These are phyloP conservation scores for Dothideomycetes sp. DNA, from an alignment of 2,329 filamentous ascomycete genomes.

Conservation along the genomic window DNA sequence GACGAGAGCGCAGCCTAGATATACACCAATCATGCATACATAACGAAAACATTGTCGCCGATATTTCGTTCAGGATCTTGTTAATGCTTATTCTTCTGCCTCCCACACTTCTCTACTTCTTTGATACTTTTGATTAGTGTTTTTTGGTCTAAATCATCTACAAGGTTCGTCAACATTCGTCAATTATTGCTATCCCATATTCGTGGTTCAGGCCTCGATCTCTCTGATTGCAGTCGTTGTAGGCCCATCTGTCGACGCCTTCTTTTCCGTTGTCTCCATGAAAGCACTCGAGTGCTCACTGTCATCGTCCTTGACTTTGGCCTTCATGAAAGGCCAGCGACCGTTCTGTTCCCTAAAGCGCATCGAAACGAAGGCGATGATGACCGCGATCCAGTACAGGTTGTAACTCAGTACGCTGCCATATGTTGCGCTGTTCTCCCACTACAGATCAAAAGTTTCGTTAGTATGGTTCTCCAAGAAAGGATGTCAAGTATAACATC, in stretches of 20 bases:
- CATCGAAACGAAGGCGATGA: conserved; percentile 54
- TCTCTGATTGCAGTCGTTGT: conserved; percentile 17
- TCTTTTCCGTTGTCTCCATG: conserved; percentile 15
- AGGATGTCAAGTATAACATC: too few species aligned
- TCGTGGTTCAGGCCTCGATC: conserved; percentile 9
- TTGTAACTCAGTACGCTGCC: conserved; percentile 83
- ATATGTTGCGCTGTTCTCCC: conserved; percentile 82
- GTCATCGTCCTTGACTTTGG: conserved; percentile 8
- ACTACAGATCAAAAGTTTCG: too few species aligned
- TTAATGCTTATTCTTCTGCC: too few species aligned
- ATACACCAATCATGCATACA: not conserved
- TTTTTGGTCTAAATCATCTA: not conserved
- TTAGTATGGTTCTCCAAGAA: too few species aligned
- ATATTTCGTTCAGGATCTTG: too few species aligned
- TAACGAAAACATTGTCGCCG: not conserved
- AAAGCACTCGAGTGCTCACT: conserved; percentile 18
- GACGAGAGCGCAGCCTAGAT: conserved; percentile 20
- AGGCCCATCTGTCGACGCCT: conserved; percentile 13
- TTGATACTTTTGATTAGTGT: not conserved
- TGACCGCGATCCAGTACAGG: conserved; percentile 69
- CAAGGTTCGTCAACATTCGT: not conserved
- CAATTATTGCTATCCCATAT: not conserved
- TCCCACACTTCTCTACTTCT: not conserved
- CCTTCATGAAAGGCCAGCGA: conserved; percentile 36
- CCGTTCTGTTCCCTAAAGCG: conserved; percentile 56